Evolutionary conservation across 768 basidiomycete genomes (phyloP).

Genomic region (Boletus eberwhitei): DNA sequence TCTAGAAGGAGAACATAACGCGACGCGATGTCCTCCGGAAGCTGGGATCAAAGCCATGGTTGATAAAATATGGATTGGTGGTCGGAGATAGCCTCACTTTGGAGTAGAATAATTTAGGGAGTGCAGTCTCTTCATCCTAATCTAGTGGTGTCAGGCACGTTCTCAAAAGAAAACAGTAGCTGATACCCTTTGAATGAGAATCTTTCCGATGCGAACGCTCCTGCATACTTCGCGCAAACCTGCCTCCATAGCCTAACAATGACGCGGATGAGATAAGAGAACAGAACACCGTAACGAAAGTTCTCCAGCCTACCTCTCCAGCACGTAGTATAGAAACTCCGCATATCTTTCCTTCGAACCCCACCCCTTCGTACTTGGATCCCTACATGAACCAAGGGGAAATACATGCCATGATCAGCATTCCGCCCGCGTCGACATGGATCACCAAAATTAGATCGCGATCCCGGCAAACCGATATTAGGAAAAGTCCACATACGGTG

Average conservation of each 20-base stretch:
- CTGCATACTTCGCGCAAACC: conserved; percentile 95
- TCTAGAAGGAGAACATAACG: conserved; percentile 94
- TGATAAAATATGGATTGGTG: neutral
- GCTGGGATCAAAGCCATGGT: conserved; percentile 38
- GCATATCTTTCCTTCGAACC: conserved; percentile 95
- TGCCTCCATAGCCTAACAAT: conserved; percentile 89
- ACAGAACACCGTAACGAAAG: neutral
- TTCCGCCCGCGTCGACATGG: neutral
- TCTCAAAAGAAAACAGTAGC: neutral
- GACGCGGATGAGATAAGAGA: neutral
- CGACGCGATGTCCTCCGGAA: conserved; percentile 87
- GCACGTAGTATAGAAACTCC: conserved; percentile 94
- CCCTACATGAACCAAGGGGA: conserved; percentile 45
- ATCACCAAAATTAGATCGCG: neutral
- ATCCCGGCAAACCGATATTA: neutral
- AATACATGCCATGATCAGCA: neutral
- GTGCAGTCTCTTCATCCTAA: conserved; percentile 92
- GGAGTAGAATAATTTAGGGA: conserved; percentile 90
- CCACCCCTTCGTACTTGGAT: conserved; percentile 81
- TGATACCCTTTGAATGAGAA: conserved; percentile 89
- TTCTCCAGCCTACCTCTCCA: conserved; percentile 64
- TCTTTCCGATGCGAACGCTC: conserved; percentile 93
- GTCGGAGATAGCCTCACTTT: conserved; percentile 45
- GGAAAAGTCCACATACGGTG: conserved; percentile 50
- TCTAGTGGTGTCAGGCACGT: neutral